Conservation (phyloP, 2,329 filamentous ascomycete genomes). For the Biscogniauxia marginata region DNA sequence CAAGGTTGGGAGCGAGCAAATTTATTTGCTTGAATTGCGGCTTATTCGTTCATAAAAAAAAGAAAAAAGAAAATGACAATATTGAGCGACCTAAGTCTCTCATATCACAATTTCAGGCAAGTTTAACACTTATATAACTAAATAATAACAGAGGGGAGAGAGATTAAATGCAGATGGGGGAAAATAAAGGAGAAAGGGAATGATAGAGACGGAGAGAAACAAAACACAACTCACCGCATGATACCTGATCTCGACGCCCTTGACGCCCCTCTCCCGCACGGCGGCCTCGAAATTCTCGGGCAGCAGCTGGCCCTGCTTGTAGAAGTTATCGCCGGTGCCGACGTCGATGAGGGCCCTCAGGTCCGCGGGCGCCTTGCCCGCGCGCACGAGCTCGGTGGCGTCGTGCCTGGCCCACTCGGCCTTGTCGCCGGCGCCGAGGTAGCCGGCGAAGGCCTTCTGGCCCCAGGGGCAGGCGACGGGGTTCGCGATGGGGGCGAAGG, state of each 20-base stretch:
- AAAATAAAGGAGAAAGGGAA: background rate
- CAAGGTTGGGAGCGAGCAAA: no score
- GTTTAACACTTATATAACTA: no score
- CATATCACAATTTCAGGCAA: no score
- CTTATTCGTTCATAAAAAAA: background rate
- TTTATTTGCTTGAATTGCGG: no score
- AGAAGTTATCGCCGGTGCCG: constrained; percentile 93
- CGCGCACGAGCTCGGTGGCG: constrained; percentile 82
- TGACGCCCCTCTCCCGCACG: constrained; percentile 71
- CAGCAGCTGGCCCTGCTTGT: constrained; percentile 87
- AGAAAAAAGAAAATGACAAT: background rate
- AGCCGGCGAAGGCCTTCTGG: constrained; percentile 89
- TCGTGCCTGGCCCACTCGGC: constrained; percentile 86
- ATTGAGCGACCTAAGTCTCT: no score
- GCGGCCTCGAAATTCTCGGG: constrained; percentile 89
- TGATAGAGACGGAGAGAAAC: background rate
- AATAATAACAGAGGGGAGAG: background rate
- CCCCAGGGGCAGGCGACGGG: constrained; percentile 88
- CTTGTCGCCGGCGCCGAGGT: constrained; percentile 73
- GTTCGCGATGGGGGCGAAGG: constrained; percentile 89
- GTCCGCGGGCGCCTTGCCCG: constrained; percentile 39
- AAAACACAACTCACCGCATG: constrained; percentile 58
- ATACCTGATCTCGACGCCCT: constrained; percentile 75
- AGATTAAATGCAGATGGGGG: background rate
- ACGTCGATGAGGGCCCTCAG: constrained; percentile 86